Percentiles rank a stretch among this genome's conserved stretches.
Conservation (phyloP, 2,329 filamentous ascomycete genomes). For the Aspergillus jensenii region DNA sequence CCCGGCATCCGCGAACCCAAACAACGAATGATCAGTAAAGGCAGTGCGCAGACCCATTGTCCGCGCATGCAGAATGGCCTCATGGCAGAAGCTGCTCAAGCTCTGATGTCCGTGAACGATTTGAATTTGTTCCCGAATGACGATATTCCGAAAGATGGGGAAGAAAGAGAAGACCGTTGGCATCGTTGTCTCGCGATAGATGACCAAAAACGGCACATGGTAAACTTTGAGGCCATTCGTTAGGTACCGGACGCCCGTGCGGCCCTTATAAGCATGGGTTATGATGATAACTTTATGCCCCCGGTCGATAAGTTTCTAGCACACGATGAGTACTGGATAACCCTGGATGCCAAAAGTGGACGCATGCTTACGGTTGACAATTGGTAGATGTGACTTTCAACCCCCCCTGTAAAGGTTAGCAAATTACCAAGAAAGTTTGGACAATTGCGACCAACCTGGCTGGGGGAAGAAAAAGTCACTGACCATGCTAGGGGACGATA, state of each 20-base stretch:
- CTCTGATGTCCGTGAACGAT: conserved; percentile 98
- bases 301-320: conserved; percentile 85
- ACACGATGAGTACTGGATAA: conserved; percentile 9
- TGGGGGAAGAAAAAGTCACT: conserved; percentile 99
- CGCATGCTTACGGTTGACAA: conserved; percentile 66
- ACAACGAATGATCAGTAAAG: conserved; percentile 95
- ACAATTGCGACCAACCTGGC: conserved; percentile 56
- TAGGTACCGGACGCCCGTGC: conserved; percentile 89
- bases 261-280: conserved; percentile 88
- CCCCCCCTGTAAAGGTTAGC: conserved; percentile 59
- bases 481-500: conserved; percentile 66
- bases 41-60: conserved; percentile 96
- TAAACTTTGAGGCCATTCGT: conserved; percentile 99
- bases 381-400: conserved; percentile 99
- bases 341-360: neutral
- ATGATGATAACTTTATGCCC: conserved; percentile 98
- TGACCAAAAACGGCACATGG: conserved; percentile 92
- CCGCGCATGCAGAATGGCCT: conserved; percentile 88
- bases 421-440: neutral
- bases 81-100: conserved; percentile 88
- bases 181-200: conserved; percentile 90
- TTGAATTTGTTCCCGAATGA: conserved; percentile 90
- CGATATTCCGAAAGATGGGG: conserved; percentile 93
- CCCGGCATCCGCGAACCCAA: conserved; percentile 93
- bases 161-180: conserved; percentile 99